phyloP scores from a whole-genome alignment of 495 filamentous ascomycete species.

The Amniculicola lignicola region DNA sequence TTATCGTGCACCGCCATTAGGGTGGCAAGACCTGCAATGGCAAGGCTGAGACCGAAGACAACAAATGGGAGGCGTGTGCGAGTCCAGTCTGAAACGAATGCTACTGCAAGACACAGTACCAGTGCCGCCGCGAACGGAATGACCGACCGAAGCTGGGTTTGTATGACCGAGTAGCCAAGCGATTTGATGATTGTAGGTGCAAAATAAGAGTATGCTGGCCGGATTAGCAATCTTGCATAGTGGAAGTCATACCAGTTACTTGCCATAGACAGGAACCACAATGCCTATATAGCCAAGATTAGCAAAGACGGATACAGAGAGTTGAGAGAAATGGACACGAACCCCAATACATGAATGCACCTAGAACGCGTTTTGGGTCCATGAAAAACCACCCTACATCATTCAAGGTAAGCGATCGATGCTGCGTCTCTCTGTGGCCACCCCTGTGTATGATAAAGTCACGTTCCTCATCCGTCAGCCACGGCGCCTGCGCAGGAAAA shows the following conservation, averaged over 20 bases:
- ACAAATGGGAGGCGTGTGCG: slow-evolving; percentile 14
- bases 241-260: background rate
- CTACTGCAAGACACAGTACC: slow-evolving; percentile 1
- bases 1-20: slow-evolving; percentile 21
- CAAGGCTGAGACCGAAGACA: slow-evolving; percentile 1
- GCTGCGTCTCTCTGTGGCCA: background rate
- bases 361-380: background rate
- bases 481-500: slow-evolving; percentile 34
- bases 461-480: slow-evolving; percentile 25
- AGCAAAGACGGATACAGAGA: background rate
- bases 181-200: slow-evolving; percentile 9
- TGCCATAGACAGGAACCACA: slow-evolving; percentile 10
- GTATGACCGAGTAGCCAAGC: slow-evolving; percentile 5
- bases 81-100: slow-evolving; percentile 10
- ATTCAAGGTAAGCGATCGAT: background rate
- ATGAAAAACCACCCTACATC: slow-evolving; percentile 13
- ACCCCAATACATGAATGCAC: slow-evolving; percentile 23
- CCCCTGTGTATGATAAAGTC: slow-evolving; percentile 6
- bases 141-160: slow-evolving; percentile 9
- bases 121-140: slow-evolving; percentile 8
- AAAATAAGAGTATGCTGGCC: slow-evolving; percentile 12
- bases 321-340: background rate
- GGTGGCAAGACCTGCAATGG: slow-evolving; percentile 11
- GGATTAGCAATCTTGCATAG: background rate
- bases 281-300: background rate